Conservation (phyloP, 1,139 yeast genomes). For the Suhomyces coccinellae region DNA sequence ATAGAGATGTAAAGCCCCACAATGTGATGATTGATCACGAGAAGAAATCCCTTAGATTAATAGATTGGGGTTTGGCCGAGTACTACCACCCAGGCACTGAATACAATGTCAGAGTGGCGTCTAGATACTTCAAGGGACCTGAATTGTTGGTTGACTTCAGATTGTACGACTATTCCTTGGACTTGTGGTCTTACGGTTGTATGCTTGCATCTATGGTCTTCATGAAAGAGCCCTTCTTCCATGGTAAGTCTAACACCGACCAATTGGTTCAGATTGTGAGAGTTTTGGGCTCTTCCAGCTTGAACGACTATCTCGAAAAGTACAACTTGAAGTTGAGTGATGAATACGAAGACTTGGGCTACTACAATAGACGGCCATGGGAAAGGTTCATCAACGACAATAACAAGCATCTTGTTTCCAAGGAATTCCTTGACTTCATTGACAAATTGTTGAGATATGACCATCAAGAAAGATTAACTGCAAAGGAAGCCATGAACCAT, state of each 20-base stretch:
- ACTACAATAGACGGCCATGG: constrained; percentile 90
- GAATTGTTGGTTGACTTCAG: constrained; percentile 92
- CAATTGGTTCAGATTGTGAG: constrained; percentile 93
- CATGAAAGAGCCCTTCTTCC: constrained; percentile 96
- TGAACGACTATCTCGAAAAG: constrained; percentile 69
- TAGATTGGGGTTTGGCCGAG: constrained; percentile 99
- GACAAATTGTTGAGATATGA: constrained; percentile 86
- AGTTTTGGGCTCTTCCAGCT: constrained; percentile 87
- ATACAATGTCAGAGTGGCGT: constrained; percentile 95
- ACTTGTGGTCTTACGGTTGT: constrained; percentile 96
- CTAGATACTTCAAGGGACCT: constrained; percentile 98
- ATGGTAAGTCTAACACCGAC: constrained; percentile 93
- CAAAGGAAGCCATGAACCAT: constrained; percentile 92
- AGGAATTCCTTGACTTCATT: constrained; percentile 76
- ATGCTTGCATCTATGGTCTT: constrained; percentile 97
- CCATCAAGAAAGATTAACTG: constrained; percentile 93
- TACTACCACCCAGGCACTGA: constrained; percentile 94
- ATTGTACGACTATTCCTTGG: constrained; percentile 91
- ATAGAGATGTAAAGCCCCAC: constrained; percentile 97
- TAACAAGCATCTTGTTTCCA: constrained; percentile 67
- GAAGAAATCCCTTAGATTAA: constrained; percentile 67
- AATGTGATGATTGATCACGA: constrained; percentile 97
- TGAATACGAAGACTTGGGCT: constrained; percentile 82
- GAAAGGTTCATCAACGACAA: constrained; percentile 69
- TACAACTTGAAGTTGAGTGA: constrained; percentile 75